Conservation (phyloP, 768 basidiomycete genomes). For the Termitomyces sp. region DNA sequence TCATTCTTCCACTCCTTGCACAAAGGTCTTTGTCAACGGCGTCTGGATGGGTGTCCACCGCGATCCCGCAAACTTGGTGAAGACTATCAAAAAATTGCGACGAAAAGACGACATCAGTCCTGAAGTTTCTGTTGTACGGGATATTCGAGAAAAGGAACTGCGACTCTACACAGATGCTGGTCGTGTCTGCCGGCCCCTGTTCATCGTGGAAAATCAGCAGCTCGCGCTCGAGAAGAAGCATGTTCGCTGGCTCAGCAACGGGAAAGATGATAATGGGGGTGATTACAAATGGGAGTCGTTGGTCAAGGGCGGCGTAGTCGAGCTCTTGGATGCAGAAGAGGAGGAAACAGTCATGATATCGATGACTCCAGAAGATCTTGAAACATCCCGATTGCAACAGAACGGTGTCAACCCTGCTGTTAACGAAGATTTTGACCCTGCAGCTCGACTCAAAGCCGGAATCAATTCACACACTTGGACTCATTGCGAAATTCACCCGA, state of each 20-base stretch:
- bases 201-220: slow-evolving; percentile 93
- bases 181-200: slow-evolving; percentile 93
- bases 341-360: slow-evolving; percentile 99
- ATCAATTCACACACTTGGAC: slow-evolving; percentile 92
- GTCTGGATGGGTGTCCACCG: slow-evolving; percentile 99
- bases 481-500: slow-evolving; percentile 98
- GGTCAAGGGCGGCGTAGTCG: slow-evolving; percentile 85
- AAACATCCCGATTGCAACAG: slow-evolving; percentile 72
- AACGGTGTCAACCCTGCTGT: slow-evolving; percentile 54
- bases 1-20: slow-evolving; percentile 76
- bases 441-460: slow-evolving; percentile 83
- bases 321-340: slow-evolving; percentile 96
- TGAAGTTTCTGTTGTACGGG: slow-evolving; percentile 96
- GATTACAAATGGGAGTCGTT: slow-evolving; percentile 84
- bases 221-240: slow-evolving; percentile 83
- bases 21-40: slow-evolving; percentile 98
- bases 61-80: slow-evolving; percentile 88
- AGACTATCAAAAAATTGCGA: slow-evolving; percentile 89
- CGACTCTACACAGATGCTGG: slow-evolving; percentile 96
- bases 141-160: slow-evolving; percentile 94
- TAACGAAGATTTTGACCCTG: slow-evolving; percentile 83
- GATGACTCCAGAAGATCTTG: slow-evolving; percentile 96
- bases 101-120: slow-evolving; percentile 93
- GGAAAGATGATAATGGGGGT: slow-evolving; percentile 56
- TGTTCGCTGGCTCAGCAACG: slow-evolving; percentile 66